These are phyloP conservation scores for Hypericum androsaemum DNA, from an alignment of 345 rosid species.

Conservation along the genomic window DNA sequence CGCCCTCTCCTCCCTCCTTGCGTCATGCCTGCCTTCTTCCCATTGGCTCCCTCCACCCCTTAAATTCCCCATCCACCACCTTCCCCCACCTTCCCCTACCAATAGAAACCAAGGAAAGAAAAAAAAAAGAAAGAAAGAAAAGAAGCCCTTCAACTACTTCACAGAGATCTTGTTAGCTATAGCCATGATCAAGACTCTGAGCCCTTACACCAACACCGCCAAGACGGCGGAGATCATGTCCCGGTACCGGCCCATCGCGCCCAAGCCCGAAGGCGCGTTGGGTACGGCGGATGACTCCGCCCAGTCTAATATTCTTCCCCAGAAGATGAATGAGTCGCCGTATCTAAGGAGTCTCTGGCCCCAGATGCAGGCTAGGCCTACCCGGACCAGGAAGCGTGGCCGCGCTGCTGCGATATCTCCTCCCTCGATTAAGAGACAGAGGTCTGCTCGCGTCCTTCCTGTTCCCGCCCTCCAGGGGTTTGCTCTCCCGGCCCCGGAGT, in stretches of 20 bases:
- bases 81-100: background rate
- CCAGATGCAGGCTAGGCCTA: conserved; percentile 76
- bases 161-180: background rate
- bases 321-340: conserved; percentile 63
- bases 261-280: conserved; percentile 49
- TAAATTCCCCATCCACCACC: conserved; percentile 8
- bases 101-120: too few species aligned
- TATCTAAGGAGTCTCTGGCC: conserved; percentile 78
- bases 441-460: conserved; percentile 20
- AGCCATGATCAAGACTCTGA: conserved; percentile 42
- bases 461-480: conserved; percentile 29
- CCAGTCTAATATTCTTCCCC: conserved; percentile 24
- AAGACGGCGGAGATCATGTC: conserved; percentile 94
- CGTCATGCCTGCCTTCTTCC: conserved; percentile 37
- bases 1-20: conserved; percentile 28
- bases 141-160: background rate
- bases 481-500: conserved; percentile 29
- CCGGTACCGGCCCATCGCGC: conserved; percentile 85
- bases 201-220: conserved; percentile 32
- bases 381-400: conserved; percentile 81
- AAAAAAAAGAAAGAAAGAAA: too few species aligned
- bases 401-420: conserved; percentile 46
- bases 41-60: conserved; percentile 21
- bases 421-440: conserved; percentile 38
- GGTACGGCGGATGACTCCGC: conserved; percentile 24